Base-by-base conservation (phyloP, 192 early-diverging fungal species). In the Geosiphon pyriformis region DNA sequence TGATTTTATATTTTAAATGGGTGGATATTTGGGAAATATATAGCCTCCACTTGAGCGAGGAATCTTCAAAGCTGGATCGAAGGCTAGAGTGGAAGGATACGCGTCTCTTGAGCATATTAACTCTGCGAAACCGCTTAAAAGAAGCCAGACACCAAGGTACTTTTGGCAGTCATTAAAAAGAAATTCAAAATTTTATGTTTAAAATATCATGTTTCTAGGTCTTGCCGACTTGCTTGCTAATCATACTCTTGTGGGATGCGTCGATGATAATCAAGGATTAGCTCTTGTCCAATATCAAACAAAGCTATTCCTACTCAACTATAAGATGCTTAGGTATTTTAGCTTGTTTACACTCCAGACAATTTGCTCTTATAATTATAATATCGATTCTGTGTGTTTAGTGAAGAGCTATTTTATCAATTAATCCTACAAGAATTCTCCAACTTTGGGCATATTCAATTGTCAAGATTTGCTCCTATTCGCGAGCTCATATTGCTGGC, bases 381-480 rank as follows among this genome's bases (percentile, higher is more conserved):
- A 42, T 42, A 10, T 42, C 6, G 37, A 10, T 42, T 42, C 37
- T 10, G 15, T 42, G 37, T 32, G 4, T 12, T 33, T 47, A 92
- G 91, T 72, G 86, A 87, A 61, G 90, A 93, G 52, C 76, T 98
- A 30, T 93, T 98, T 68, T 94, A 96, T 76, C 94, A 98, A 70
- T 77, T 93, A 1, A 76, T 74, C 33, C 68, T 97, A 17, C 76
- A 76, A 23, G 88, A 91, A 31, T 95, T 98, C 74, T 84, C 83
- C 55, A 98, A 98, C 68, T 95, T 92, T 74, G 96, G 94, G 2
- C 79, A 69, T 31, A 82, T 95, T 27, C 54, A 78, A 20, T 74
- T 94, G 33, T 79, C 86, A 11, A 75, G 71, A 1, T 80, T 91
- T 3, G 82, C 83, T 25, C 72, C 85, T 15, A 87, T 96, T 57